These are phyloP conservation scores for Exophiala phaeomuriformis DNA, from an alignment of 2,329 filamentous ascomycete genomes.

Conservation along the genomic window DNA sequence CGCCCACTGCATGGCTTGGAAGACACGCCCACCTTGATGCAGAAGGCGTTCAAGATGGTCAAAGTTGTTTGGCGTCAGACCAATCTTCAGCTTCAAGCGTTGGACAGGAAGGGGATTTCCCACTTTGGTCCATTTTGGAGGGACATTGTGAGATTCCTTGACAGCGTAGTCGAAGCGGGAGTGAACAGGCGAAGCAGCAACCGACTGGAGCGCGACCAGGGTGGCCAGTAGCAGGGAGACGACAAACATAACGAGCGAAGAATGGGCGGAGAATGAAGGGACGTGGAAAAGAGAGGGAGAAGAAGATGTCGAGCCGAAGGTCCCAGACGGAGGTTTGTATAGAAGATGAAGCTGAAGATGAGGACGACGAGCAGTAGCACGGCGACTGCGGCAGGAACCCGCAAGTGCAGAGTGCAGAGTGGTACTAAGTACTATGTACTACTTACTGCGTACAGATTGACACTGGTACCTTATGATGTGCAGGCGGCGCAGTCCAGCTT, in stretches of 20 bases:
- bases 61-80: constrained; percentile 52
- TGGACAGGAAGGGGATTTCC: constrained; percentile 43
- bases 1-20: not conserved
- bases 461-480: not conserved
- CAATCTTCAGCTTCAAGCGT: constrained; percentile 50
- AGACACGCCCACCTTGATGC: constrained; percentile 38
- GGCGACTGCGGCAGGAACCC: no score
- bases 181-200: constrained; percentile 23
- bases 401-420: no score
- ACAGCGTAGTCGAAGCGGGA: constrained; percentile 42
- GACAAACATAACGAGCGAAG: constrained; percentile 14
- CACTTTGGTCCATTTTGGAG: constrained; percentile 45
- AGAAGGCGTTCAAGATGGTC: constrained; percentile 50
- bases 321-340: not conserved
- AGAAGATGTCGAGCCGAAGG: not conserved
- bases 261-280: not conserved
- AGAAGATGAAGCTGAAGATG: not conserved
- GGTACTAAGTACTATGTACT: not conserved
- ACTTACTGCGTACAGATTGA: not conserved
- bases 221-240: constrained; percentile 7
- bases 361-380: not conserved
- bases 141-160: constrained; percentile 51
- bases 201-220: constrained; percentile 3
- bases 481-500: no score
- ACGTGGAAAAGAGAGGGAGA: not conserved